Percentiles rank a stretch among this genome's conserved stretches.
phyloP scores from a whole-genome alignment of 2,329 filamentous ascomycete species.

The Aureobasidium subglaciale region DNA sequence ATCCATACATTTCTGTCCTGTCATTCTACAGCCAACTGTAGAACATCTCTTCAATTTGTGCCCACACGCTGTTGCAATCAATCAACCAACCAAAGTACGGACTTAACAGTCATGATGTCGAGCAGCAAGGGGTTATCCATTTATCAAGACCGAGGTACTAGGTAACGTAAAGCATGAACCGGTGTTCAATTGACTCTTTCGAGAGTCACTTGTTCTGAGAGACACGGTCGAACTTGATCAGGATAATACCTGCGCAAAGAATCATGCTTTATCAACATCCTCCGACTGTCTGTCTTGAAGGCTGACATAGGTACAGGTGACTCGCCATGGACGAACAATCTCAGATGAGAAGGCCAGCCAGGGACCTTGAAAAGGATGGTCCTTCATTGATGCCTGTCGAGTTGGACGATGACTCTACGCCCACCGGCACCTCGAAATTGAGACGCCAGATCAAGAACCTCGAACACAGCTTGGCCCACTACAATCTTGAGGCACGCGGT shows the following conservation, averaged over 20 bases:
- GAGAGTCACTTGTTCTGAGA: constrained; percentile 36
- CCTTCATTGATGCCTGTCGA: constrained; percentile 13
- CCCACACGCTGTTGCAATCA: too few relatives aligned
- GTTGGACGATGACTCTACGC: neutral
- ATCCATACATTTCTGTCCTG: neutral
- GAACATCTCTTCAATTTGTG: too few relatives aligned
- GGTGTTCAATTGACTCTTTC: constrained; percentile 24
- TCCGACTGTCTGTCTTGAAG: constrained; percentile 20
- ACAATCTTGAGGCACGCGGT: constrained; percentile 53
- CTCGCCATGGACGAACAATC: constrained; percentile 21
- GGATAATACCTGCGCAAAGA: constrained; percentile 47
- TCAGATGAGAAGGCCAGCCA: neutral
- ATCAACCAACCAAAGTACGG: constrained; percentile 20
- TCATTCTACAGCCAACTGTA: too few relatives aligned
- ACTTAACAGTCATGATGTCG: constrained; percentile 18
- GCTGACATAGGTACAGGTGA: constrained; percentile 14
- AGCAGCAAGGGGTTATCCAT: constrained; percentile 14
- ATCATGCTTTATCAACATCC: constrained; percentile 37
- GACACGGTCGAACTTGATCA: constrained; percentile 51
- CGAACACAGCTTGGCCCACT: constrained; percentile 38
- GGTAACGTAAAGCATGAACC: constrained; percentile 29
- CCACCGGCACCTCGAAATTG: constrained; percentile 3
- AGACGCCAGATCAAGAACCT: constrained; percentile 23
- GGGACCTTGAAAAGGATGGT: constrained; percentile 20
- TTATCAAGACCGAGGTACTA: constrained; percentile 22